Evolutionary conservation across 2,329 filamentous ascomycete genomes (phyloP), one percentile per base, ranked within the genome.

Genomic region (Ophiostoma ulmi): DNA sequence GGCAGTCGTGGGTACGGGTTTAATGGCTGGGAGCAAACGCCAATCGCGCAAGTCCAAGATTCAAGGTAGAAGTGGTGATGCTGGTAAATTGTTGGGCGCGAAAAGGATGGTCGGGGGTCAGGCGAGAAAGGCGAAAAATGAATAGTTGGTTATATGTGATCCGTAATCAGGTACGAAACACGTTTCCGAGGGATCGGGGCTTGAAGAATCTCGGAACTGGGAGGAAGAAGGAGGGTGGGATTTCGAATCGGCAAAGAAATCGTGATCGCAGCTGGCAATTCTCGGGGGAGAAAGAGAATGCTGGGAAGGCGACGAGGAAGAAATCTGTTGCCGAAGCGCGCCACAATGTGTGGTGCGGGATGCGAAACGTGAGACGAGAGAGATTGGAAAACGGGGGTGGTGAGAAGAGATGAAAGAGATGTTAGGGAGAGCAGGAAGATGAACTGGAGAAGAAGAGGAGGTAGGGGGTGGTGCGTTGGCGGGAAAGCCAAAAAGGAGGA

Each of bases 291-390:
- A n/a, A 44, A 68, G 63, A 36, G 64, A 72, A 58, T 70, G 65
- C 48, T 58, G 64, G 38, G 68, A 68, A 22, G 68, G 31, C 39
- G 70, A 68, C 69, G 39, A 65, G 41, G 68, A 14, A 41, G 39
- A 65, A 38, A 14, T 69, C 20, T 58, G 61, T 67, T 64, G 68
- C 69, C 66, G 69, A 69, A 69, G 71, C 71, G 68, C 68, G 71
- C 71, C 71, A 72, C 71, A 58, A 64, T 72, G 69, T 66, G 68
- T 61, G 66, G 65, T 72, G 70, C 67, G 67, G 61, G 63, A 71
- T 71, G 65, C 70, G 70, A 71, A 71, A 71, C 67, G 70, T 69
- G 71, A 65, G 68, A 70, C 64, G 35, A 63, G 48, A 58, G 67
- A 68, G 36, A 26, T 38, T 20, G 31, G 63, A 61, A 66, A 68